These are phyloP conservation scores for Fraxinus paxiana DNA, from an alignment of 305 asterid species.

Conservation along the genomic window DNA sequence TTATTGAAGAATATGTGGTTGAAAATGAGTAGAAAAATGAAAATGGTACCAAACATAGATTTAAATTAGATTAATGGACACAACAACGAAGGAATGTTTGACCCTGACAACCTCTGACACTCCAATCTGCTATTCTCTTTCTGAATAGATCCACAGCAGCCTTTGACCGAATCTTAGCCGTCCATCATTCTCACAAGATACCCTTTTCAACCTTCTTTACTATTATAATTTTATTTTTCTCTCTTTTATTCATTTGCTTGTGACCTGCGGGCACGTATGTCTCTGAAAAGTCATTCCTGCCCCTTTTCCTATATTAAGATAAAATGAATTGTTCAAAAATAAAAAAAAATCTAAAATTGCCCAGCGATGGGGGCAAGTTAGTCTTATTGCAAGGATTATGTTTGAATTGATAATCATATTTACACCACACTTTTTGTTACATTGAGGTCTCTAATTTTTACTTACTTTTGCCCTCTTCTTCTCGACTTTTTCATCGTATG, in stretches of 20 bases:
- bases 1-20: too few relatives aligned
- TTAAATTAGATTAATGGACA: background rate
- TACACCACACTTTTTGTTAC: background rate
- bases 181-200: slow-evolving; percentile 19
- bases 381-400: background rate
- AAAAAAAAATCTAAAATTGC: background rate
- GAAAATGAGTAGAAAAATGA: too few relatives aligned
- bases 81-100: background rate
- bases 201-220: background rate
- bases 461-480: background rate
- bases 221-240: background rate
- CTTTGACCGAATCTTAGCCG: slow-evolving; percentile 71
- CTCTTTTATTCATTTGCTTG: background rate
- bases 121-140: slow-evolving; percentile 22
- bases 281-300: background rate
- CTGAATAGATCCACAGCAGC: slow-evolving; percentile 36
- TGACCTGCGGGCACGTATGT: background rate
- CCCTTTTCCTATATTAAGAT: background rate
- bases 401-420: background rate
- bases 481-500: background rate
- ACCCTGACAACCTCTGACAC: background rate
- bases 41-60: too few relatives aligned
- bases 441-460: background rate
- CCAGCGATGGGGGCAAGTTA: background rate
- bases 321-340: too few relatives aligned